Evolutionary conservation across 257 asterid species (phyloP), one percentile per base, ranked within the genome.

Genomic region (Lantana camara): DNA sequence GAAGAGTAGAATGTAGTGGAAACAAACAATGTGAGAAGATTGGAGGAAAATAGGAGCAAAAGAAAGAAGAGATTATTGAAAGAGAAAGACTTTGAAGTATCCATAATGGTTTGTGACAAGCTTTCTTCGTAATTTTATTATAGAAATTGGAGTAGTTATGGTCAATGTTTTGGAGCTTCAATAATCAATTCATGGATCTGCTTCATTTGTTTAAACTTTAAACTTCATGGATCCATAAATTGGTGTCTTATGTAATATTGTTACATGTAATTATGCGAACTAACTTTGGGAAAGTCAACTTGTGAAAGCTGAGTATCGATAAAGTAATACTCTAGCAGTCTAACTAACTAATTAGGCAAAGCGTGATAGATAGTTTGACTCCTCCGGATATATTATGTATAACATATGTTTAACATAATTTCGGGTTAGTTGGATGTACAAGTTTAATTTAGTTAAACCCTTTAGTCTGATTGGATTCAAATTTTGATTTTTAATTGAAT

Each of bases 11-110:
- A 67, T 34, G 82, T 74, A 0, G 81, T 75, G 77, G 85, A 80
- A 44, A 84, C 24, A 57, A 85, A 75, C 7, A 77, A 54, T 16
- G 95, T 87, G 44, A 82, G 72, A 35, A 87, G 73, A 68, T 85
- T 85, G 66, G 93, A 78, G 15, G 85, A 79, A 10, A 85, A 29
- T 0, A 84, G 79, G 0, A 82, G 69, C 41, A 71, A 68, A 47
- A 79, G 77, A 46, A 73, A 80, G 74, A 79, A 71, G 22, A 82
- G 66, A 56, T 57, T 78, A 40, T 35, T 62, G 55, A 60, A 63
- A 66, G 79, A 71, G 48, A 75, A 17, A 12, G 51, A n/a, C 19
- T 49, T 64, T 56, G 71, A 53, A 10, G 0, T 45, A 5, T 68
- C 66, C 73, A 73, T 66, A 27, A 4, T 37, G 29, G 65, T 44